Base-by-base conservation (phyloP, 2,329 filamentous ascomycete genomes). In the Verticillium alfalfae region DNA sequence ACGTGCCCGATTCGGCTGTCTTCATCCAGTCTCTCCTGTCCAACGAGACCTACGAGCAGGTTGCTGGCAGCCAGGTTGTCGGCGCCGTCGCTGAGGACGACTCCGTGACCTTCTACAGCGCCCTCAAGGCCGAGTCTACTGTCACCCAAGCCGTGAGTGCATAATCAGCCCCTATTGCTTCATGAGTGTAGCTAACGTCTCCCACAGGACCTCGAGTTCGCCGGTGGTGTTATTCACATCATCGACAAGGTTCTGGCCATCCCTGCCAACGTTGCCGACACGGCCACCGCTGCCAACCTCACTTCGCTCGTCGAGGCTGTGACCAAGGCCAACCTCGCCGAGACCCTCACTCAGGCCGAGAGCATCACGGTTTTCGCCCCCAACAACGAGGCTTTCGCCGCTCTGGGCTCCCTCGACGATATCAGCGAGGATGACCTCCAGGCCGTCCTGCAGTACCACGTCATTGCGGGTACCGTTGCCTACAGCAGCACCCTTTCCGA, bases 341-440 rank as follows among this genome's bases (percentile, higher is more conserved):
- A 73, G 7, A 68, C 66, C 16, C 69, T 76, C 7, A 65, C 66
- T 8, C 61, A 66, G 13, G 67, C 69, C 8, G 68, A 64, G 38
- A 73, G 72, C 68, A 66, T 89, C 55, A 90, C 88, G 62, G 78
- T 90, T 63, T 89, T 90, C 66, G 87, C 82, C 1, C 87, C 88
- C 2, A 79, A 75, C 68, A 86, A 88, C 70, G 75, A 75, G 2
- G 86, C 86, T 12, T 86, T 89, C 74, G 76, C 81, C 52, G 72
- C 75, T 34, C 83, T 89, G 56, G 84, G 81, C 62, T 83, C 78
- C 57, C 75, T 80, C 34, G 69, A 72, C 37, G 78, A 79, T 63
- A 71, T 87, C 39, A 78, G 77, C 26, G 70, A 72, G 1, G 72
- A 78, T 12, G 72, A 84, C 13, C 75, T 89, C 1, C 71, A 77